Evolutionary conservation across 1,139 yeast species (phyloP).

Genomic region (Blastobotrys persicus): DNA sequence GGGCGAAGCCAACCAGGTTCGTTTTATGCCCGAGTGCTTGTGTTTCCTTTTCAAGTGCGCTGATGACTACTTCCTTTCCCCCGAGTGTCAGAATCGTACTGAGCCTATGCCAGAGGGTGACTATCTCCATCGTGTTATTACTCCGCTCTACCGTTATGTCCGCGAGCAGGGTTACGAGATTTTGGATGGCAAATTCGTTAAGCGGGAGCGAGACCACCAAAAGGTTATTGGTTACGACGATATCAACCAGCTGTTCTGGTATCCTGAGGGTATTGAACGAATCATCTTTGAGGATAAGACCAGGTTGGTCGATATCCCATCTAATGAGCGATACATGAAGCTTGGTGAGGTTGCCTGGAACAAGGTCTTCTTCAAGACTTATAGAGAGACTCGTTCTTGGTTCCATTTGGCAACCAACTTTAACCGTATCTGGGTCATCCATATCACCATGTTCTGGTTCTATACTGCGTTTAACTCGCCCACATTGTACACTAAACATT

Average conservation of each 20-base stretch:
- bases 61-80: constrained; percentile 79
- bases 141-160: constrained; percentile 86
- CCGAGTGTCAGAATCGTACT: constrained; percentile 78
- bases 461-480: constrained; percentile 92
- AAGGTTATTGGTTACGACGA: constrained; percentile 96
- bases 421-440: constrained; percentile 97
- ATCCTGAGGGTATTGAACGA: constrained; percentile 96
- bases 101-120: constrained; percentile 93
- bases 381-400: constrained; percentile 97
- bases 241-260: constrained; percentile 98
- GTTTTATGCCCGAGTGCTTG: constrained; percentile 89
- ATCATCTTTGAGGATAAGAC: constrained; percentile 89
- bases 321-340: constrained; percentile 82
- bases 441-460: constrained; percentile 89
- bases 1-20: constrained; percentile 99
- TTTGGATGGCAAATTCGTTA: constrained; percentile 90
- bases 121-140: constrained; percentile 83
- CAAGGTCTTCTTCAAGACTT: constrained; percentile 92
- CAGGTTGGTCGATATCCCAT: constrained; percentile 84
- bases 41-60: constrained; percentile 95
- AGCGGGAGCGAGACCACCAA: constrained; percentile 96
- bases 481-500: constrained; percentile 80
- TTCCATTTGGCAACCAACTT: constrained; percentile 92
- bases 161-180: constrained; percentile 96
- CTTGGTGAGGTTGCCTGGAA: constrained; percentile 93